These are phyloP conservation scores for Sporothrix mexicana DNA, from an alignment of 2,329 filamentous ascomycete genomes.

Conservation along the genomic window DNA sequence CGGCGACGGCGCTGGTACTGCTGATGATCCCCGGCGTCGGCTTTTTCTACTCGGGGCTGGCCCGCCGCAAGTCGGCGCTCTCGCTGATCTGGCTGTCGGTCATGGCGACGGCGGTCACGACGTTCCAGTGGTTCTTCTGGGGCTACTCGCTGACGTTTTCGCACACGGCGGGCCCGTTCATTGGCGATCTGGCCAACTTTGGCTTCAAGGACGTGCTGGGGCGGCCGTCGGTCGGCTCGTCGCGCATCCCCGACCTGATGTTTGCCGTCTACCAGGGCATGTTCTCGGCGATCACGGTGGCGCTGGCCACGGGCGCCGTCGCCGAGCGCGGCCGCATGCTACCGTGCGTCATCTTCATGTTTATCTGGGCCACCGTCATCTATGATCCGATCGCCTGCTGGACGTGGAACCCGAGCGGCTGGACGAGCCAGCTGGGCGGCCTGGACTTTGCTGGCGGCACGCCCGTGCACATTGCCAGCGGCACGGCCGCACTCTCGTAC, in stretches of 20 bases:
- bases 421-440: constrained; percentile 70
- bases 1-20: constrained; percentile 27
- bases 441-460: constrained; percentile 78
- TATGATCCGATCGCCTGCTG: constrained; percentile 78
- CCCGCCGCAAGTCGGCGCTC: constrained; percentile 84
- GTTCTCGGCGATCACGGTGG: constrained; percentile 86
- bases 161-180: constrained; percentile 74
- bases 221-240: constrained; percentile 74
- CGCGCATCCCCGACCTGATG: constrained; percentile 77
- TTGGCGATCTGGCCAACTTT: constrained; percentile 80
- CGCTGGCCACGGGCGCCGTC: constrained; percentile 66
- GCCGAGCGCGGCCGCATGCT: constrained; percentile 67
- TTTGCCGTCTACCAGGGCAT: constrained; percentile 89
- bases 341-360: constrained; percentile 69
- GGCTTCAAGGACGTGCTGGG: constrained; percentile 78
- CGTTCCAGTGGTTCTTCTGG: constrained; percentile 97
- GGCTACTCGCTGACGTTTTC: constrained; percentile 84
- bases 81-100: constrained; percentile 90
- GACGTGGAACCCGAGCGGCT: constrained; percentile 77
- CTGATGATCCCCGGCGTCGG: constrained; percentile 76
- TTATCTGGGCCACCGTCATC: constrained; percentile 73
- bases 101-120: constrained; percentile 82
- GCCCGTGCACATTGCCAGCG: constrained; percentile 76
- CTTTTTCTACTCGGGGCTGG: constrained; percentile 93
- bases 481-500: constrained; percentile 74